These are phyloP conservation scores for Penicillium tannophilum DNA, from an alignment of 495 filamentous ascomycete species.

Conservation along the genomic window DNA sequence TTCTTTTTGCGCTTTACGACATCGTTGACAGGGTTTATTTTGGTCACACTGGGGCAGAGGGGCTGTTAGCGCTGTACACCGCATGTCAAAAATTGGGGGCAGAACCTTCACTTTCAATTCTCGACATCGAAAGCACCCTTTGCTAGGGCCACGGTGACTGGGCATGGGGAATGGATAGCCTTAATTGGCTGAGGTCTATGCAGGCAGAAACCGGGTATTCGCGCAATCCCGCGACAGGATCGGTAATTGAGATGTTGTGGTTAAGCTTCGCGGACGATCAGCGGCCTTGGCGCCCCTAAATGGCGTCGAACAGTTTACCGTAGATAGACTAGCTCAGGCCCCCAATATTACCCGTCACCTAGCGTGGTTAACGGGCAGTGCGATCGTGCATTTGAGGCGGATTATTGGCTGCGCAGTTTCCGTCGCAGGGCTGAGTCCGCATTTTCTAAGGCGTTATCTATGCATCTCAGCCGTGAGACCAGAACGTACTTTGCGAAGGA, in stretches of 20 bases:
- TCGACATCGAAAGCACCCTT: constrained; percentile 15
- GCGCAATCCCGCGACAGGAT: neutral
- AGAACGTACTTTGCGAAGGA: neutral
- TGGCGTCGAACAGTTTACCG: neutral
- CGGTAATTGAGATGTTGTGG: neutral
- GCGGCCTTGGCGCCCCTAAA: neutral
- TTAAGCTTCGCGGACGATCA: neutral
- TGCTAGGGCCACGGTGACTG: constrained; percentile 17
- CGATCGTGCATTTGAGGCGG: neutral
- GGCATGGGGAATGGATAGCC: neutral
- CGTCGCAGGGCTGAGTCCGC: neutral
- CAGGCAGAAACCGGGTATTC: neutral
- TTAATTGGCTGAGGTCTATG: neutral
- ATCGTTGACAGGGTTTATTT: constrained; percentile 11
- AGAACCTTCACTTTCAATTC: constrained; percentile 12
- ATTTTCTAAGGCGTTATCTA: neutral
- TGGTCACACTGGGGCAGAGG: constrained; percentile 11
- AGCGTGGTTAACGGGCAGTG: neutral
- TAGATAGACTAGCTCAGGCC: neutral
- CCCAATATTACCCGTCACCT: neutral
- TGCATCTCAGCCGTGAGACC: neutral
- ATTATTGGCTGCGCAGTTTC: too few relatives aligned
- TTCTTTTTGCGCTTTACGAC: constrained; percentile 2
- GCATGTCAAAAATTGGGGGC: neutral
- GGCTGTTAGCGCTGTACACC: neutral